A percentile compares a stretch with the other conserved stretches of the same genome.
phyloP scores from a whole-genome alignment of 2,329 filamentous ascomycete species.

The Fusarium sp. region DNA sequence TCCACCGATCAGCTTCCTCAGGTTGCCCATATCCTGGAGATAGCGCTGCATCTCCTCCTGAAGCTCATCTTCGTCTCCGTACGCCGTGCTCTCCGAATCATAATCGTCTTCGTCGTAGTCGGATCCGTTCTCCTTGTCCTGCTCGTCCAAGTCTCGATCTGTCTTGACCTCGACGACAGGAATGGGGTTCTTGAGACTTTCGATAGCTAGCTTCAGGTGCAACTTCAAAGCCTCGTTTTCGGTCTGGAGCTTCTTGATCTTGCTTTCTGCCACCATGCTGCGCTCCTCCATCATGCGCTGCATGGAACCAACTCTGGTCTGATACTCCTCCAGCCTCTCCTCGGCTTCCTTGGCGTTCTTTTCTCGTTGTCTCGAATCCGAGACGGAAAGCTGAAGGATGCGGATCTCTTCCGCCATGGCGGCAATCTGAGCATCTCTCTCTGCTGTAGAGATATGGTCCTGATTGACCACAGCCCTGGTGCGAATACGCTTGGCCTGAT shows the following conservation, averaged over 20 bases:
- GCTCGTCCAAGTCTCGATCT: constrained; percentile 44
- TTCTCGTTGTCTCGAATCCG: constrained; percentile 70
- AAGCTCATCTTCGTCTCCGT: constrained; percentile 66
- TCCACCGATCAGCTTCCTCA: constrained; percentile 68
- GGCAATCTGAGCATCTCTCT: constrained; percentile 90
- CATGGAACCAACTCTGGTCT: constrained; percentile 86
- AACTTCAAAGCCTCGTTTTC: constrained; percentile 89
- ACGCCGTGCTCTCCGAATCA: constrained; percentile 55
- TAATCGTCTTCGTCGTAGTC: constrained; percentile 68
- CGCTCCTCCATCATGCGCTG: constrained; percentile 97
- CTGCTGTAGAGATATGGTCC: constrained; percentile 88
- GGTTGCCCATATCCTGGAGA: constrained; percentile 81
- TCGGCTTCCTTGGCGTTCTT: constrained; percentile 80
- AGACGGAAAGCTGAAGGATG: constrained; percentile 76
- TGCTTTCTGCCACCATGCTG: constrained; percentile 87
- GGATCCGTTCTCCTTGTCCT: constrained; percentile 53
- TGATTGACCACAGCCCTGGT: constrained; percentile 95
- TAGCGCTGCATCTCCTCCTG: constrained; percentile 87
- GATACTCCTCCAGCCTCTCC: constrained; percentile 91
- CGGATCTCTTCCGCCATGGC: constrained; percentile 97
- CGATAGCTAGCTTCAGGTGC: constrained; percentile 85
- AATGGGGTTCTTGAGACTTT: constrained; percentile 91
- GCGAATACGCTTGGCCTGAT: constrained; percentile 96
- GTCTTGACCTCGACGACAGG: constrained; percentile 60
- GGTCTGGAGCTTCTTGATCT: constrained; percentile 87